Evolutionary conservation across 2,329 filamentous ascomycete genomes (phyloP).

Genomic region (Pseudocercospora ulei): DNA sequence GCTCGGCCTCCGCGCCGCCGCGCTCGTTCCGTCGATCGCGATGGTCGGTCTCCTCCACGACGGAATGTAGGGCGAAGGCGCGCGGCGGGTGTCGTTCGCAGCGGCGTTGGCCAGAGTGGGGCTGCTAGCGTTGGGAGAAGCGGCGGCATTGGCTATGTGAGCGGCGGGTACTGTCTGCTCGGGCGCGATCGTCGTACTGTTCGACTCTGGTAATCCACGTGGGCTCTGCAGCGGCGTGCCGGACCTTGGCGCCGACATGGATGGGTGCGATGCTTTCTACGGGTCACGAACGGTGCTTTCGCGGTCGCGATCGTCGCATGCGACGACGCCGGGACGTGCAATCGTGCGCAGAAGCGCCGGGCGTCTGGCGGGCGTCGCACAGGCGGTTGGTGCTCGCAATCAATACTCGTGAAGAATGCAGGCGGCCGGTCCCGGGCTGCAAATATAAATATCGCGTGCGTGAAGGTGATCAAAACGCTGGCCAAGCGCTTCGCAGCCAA

Average conservation of each 20-base stretch:
- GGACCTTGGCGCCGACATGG: constrained; percentile 20
- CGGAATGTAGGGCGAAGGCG: constrained; percentile 25
- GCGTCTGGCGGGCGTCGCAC: background rate
- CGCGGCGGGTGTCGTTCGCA: constrained; percentile 2
- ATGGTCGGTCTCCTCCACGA: constrained; percentile 32
- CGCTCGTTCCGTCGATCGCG: constrained; percentile 19
- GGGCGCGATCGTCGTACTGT: constrained; percentile 19
- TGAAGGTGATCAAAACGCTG: background rate
- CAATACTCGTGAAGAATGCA: constrained; percentile 1
- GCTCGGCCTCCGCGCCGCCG: constrained; percentile 27
- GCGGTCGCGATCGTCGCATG: background rate
- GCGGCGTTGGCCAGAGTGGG: background rate
- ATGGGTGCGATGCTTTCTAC: too few species aligned
- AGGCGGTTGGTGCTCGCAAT: background rate
- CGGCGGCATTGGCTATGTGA: constrained; percentile 13
- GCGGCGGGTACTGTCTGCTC: constrained; percentile 26
- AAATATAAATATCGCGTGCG: constrained; percentile 1
- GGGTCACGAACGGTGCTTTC: too few species aligned
- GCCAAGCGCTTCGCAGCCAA: background rate
- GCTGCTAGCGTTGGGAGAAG: constrained; percentile 6
- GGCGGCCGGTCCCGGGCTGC: background rate
- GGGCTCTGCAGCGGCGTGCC: constrained; percentile 19
- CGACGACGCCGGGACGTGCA: constrained; percentile 1
- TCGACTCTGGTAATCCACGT: constrained; percentile 11
- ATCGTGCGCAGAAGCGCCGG: background rate